Conservation (phyloP, 2,329 filamentous ascomycete genomes). For the Stagonosporopsis cucurbitacearum region DNA sequence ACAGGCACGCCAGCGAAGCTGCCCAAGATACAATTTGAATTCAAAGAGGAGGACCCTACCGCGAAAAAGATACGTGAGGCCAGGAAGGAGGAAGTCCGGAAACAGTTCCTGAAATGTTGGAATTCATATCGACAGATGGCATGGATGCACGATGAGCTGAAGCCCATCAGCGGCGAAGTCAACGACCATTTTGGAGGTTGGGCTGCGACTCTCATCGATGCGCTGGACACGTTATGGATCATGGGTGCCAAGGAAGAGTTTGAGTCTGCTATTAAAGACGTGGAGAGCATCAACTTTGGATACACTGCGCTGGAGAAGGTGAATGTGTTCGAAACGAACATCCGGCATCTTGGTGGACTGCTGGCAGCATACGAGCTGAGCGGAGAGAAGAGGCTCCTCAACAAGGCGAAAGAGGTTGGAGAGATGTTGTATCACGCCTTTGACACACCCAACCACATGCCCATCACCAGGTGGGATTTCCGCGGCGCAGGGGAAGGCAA, state of each 20-base stretch:
- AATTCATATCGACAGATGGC: conserved; percentile 52
- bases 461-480: conserved; percentile 59
- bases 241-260: conserved; percentile 58
- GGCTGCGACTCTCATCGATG: conserved; percentile 56
- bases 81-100: conserved; percentile 48
- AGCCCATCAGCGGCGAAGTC: conserved; percentile 51
- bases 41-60: conserved; percentile 46
- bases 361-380: conserved; percentile 87
- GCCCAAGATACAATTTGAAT: conserved; percentile 53
- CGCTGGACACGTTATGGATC: conserved; percentile 56
- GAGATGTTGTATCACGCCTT: conserved; percentile 83
- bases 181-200: conserved; percentile 56
- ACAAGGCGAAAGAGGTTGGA: conserved; percentile 79
- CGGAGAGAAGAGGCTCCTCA: conserved; percentile 72
- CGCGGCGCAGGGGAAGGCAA: conserved; percentile 47
- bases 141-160: conserved; percentile 58
- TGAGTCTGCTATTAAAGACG: conserved; percentile 52
- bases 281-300: conserved; percentile 53
- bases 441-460: conserved; percentile 94
- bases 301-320: conserved; percentile 47
- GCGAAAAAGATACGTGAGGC: conserved; percentile 43
- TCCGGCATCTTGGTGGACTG: conserved; percentile 87
- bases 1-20: conserved; percentile 46
- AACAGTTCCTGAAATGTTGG: conserved; percentile 55
- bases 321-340: conserved; percentile 60